phyloP scores from a whole-genome alignment of 1,284 basidiomycete genomes.

The Leccinum ponderosum region DNA sequence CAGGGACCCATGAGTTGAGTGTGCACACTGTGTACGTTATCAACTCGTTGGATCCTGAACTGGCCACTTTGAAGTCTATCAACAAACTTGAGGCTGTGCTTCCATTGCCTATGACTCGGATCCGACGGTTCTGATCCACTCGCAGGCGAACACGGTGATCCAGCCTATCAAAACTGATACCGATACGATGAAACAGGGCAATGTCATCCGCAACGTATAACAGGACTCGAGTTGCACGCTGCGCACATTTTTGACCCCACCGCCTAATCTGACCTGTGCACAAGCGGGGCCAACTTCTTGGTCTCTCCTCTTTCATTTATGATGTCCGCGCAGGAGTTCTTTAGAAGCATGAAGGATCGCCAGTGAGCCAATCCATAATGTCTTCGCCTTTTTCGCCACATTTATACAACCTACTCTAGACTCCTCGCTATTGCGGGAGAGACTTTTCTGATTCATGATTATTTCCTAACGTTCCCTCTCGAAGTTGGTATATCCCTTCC shows the following conservation, averaged over 20 bases:
- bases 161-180: background rate
- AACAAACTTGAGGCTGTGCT: background rate
- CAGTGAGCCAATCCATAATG: background rate
- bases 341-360: background rate
- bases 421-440: slow-evolving; percentile 1
- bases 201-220: background rate
- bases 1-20: too few species aligned
- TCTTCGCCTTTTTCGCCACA: background rate
- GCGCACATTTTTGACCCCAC: background rate
- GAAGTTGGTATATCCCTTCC: slow-evolving; percentile 6
- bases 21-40: too few species aligned
- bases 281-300: background rate
- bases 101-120: background rate
- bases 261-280: background rate
- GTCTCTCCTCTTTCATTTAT: background rate
- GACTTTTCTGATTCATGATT: slow-evolving; percentile 12
- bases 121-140: background rate
- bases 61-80: background rate
- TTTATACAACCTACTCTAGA: background rate
- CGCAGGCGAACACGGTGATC: background rate
- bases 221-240: background rate
- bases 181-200: background rate
- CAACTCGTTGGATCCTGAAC: too few species aligned
- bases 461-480: slow-evolving; percentile 11
- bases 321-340: background rate